A percentile compares a stretch with the other conserved stretches of the same genome.
phyloP scores from a whole-genome alignment of 176 grass and related monocot genomes.

The Juncus inflexus region DNA sequence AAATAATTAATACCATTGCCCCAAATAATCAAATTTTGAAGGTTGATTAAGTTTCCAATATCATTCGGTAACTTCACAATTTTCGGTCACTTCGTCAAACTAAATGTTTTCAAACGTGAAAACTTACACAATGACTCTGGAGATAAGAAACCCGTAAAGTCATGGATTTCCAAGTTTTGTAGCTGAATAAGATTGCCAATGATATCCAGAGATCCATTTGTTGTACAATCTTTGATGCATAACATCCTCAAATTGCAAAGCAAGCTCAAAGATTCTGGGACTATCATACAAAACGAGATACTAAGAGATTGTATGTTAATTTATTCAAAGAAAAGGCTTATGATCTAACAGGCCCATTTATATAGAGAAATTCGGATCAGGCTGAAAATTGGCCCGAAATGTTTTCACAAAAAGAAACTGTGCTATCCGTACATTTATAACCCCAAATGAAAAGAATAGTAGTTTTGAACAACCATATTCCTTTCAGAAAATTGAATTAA shows the following conservation, averaged over 20 bases:
- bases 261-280: neutral
- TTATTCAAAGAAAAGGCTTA: no score
- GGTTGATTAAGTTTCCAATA: constrained; percentile 20
- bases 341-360: no score
- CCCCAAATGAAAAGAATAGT: no score
- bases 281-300: neutral
- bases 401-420: no score
- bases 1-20: neutral
- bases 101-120: neutral
- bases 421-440: no score
- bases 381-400: no score
- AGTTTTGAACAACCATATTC: no score
- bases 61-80: constrained; percentile 18
- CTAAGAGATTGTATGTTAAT: no score
- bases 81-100: neutral
- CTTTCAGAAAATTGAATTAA: no score
- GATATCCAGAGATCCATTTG: neutral
- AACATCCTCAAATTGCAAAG: constrained; percentile 10
- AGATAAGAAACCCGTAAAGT: neutral
- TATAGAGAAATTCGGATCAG: no score
- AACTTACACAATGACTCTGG: constrained; percentile 8
- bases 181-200: neutral
- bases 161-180: neutral
- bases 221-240: neutral
- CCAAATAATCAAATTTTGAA: constrained; percentile 12